Evolutionary conservation across 2,329 filamentous ascomycete species (phyloP).

Genomic region (Penicillium sp.): DNA sequence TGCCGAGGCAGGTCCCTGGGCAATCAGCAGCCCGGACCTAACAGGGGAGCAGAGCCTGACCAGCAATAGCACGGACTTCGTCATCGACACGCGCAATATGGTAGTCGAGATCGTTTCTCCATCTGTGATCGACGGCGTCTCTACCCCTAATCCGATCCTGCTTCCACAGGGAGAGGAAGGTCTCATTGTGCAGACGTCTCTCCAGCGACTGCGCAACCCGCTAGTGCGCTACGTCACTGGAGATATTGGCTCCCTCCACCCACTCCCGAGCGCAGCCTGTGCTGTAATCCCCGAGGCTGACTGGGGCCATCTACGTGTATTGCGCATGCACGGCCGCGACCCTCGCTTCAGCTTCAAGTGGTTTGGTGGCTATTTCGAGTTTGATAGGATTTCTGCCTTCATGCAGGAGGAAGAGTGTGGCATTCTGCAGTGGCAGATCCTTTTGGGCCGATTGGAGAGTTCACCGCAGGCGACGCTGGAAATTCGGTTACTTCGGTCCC

Average conservation of each 20-base stretch:
- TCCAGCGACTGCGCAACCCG: conserved; percentile 38
- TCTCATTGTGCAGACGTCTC: conserved; percentile 37
- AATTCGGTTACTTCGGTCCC: background rate
- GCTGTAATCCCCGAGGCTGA: conserved; percentile 16
- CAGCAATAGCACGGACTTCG: conserved; percentile 24
- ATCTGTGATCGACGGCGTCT: conserved; percentile 5
- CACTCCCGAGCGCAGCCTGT: conserved; percentile 19
- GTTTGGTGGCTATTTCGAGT: conserved; percentile 35
- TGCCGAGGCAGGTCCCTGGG: conserved; percentile 39
- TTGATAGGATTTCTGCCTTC: conserved; percentile 22
- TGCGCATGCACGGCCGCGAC: conserved; percentile 39
- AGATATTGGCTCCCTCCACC: conserved; percentile 37
- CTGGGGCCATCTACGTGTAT: conserved; percentile 24
- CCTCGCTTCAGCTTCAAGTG: conserved; percentile 39
- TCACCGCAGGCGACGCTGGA: background rate
- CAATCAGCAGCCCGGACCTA: conserved; percentile 7
- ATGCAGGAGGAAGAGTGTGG: conserved; percentile 21
- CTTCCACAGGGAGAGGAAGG: conserved; percentile 24
- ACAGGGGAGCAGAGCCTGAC: background rate
- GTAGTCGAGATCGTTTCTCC: background rate
- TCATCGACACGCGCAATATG: conserved; percentile 4
- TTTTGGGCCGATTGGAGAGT: conserved; percentile 11
- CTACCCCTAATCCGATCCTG: background rate
- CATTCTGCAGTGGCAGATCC: conserved; percentile 40
- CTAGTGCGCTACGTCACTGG: conserved; percentile 40